phyloP scores from a whole-genome alignment of 345 rosid species.

The Populus ilicifolia region DNA sequence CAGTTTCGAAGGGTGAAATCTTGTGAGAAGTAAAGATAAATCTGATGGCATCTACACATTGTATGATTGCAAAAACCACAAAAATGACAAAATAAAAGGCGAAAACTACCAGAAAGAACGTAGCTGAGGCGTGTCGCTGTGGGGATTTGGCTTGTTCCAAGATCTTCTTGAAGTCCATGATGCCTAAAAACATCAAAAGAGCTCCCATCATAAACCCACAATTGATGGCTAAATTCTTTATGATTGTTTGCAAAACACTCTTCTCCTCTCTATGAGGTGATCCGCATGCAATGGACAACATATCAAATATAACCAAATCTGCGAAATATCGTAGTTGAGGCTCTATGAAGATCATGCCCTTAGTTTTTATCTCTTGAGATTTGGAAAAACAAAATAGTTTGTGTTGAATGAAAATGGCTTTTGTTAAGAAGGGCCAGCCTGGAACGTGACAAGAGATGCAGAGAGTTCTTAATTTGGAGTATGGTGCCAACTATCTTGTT shows the following conservation, averaged over 20 bases:
- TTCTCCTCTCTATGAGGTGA: neutral
- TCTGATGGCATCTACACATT: conserved; percentile 6
- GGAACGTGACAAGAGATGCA: neutral
- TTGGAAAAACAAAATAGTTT: neutral
- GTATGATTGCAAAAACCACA: neutral
- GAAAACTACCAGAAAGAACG: neutral
- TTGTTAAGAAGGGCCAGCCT: neutral
- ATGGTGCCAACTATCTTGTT: neutral
- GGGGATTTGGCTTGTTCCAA: neutral
- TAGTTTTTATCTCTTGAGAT: neutral
- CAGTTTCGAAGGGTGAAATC: neutral
- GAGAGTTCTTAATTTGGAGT: neutral
- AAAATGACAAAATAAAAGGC: neutral
- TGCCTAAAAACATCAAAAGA: neutral
- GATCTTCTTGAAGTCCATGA: neutral
- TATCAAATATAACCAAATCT: no score
- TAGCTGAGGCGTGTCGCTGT: neutral
- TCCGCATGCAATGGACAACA: no score
- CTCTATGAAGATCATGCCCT: neutral
- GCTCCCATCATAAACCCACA: neutral
- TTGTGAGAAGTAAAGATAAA: neutral
- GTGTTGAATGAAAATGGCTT: no score
- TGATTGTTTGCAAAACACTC: neutral
- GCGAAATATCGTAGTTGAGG: neutral
- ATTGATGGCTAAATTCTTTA: neutral